Base-by-base conservation (phyloP, 2,329 filamentous ascomycete genomes). In the Ophiocordyceps sinensis region DNA sequence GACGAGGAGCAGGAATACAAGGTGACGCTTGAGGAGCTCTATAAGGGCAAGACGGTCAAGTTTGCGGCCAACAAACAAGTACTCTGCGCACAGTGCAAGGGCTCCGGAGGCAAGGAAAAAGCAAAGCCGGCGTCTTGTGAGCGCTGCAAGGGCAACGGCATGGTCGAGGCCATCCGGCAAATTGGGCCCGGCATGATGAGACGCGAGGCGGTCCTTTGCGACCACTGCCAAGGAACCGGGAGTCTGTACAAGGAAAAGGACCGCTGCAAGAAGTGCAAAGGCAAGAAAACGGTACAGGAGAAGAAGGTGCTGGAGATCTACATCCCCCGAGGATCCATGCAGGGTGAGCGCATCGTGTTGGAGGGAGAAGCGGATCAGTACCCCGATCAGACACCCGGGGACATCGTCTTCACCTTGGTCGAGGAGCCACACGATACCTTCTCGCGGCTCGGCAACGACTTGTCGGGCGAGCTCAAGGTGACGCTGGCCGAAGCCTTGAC, bases 231-330 rank as follows among this genome's bases (percentile, higher is more conserved):
- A 45, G 89, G 88, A 29, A 75, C 79, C n/a, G 91, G 91, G 6
- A 79, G 80, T 55, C 79, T 88, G 55, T 94, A 79, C 67, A 89
- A 89, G 62, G 86, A 94, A 56, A 96, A 96, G 70, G 91, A 98
- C 56, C 85, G 86, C 58, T 98, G 91, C 71, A 94, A 94, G 72
- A 95, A 91, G 70, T 98, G 91, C 77, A 96, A 96, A 66, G 91
- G 91, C 55, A 85, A 84, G 61, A 77, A 85, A 47, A 87, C 85
- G 13, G 77, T 79, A 36, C 82, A 87, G 53, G 84, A 91, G 63
- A 91, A 85, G 63, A 98, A 96, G 67, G 84, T 89, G 4, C 70
- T 98, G 45, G 91, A 98, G 65, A 81, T 98, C 40, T 96, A 96
- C 66, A 94, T 98, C 45, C 87, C 89, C 10, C 78, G 84, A 40